Evolutionary conservation across 116 monocot species (phyloP).

Genomic region (Zostera marina): DNA sequence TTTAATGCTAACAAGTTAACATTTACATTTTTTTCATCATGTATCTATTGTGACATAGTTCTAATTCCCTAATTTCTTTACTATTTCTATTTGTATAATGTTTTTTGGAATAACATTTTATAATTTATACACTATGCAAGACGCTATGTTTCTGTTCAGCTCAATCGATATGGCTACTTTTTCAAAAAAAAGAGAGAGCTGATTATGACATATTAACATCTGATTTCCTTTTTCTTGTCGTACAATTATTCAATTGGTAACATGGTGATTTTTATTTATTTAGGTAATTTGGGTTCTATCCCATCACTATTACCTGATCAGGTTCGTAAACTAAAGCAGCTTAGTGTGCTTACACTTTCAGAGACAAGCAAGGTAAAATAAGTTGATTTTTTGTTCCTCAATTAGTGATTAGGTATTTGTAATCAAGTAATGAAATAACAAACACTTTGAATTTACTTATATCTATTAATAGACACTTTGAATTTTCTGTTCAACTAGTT

Average conservation of each 20-base stretch:
- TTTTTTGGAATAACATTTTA: no score
- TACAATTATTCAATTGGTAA: not conserved
- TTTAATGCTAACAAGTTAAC: no score
- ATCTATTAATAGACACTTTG: no score
- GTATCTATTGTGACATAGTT: no score
- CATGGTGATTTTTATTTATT: not conserved
- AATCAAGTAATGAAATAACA: not conserved
- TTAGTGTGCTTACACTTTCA: conserved; percentile 75
- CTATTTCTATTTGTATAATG: no score
- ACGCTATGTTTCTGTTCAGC: not conserved
- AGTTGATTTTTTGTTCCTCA: not conserved
- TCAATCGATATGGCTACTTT: not conserved
- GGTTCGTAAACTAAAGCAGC: conserved; percentile 82
- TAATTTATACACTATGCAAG: no score
- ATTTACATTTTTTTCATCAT: no score
- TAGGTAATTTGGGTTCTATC: conserved; percentile 48
- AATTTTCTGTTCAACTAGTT: no score
- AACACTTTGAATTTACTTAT: not conserved
- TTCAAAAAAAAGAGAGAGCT: no score
- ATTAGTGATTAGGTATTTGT: not conserved
- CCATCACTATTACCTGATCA: conserved; percentile 63
- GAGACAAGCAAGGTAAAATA: conserved; percentile 71
- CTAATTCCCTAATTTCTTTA: no score
- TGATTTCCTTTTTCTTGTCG: not conserved
- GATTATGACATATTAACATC: not conserved